Percentiles rank a stretch among this genome's conserved stretches.
Evolutionary conservation across 2,329 filamentous ascomycete genomes (phyloP).

Genomic region (Botrytis fabae): DNA sequence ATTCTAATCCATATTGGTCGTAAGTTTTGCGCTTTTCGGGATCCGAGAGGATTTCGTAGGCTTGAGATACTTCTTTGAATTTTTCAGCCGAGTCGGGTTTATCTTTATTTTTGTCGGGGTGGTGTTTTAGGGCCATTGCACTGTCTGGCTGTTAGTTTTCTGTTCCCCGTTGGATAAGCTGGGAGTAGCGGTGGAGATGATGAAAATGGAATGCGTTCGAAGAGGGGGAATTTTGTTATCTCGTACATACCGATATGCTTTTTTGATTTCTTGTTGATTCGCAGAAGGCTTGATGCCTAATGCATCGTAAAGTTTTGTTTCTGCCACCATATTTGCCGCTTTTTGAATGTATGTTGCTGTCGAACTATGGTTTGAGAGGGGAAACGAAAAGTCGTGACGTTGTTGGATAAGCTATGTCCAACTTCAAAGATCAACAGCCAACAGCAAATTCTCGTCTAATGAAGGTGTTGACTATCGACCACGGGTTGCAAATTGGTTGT

Average conservation of each 20-base stretch:
- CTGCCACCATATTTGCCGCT: conserved; percentile 73
- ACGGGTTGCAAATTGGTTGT: neutral
- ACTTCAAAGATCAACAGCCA: neutral
- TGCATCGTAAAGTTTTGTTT: conserved; percentile 92
- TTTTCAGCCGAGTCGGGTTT: conserved; percentile 83
- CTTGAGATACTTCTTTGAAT: conserved; percentile 97
- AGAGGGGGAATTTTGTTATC: conserved; percentile 3
- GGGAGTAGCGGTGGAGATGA: conserved; percentile 10
- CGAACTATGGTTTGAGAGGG: neutral
- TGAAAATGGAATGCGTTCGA: neutral
- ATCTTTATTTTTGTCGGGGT: conserved; percentile 98
- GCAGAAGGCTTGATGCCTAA: conserved; percentile 77
- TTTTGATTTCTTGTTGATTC: conserved; percentile 93
- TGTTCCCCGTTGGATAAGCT: neutral
- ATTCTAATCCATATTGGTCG: conserved; percentile 92
- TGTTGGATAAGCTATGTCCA: neutral
- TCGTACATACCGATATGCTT: conserved; percentile 75
- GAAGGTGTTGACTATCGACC: neutral
- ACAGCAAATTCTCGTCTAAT: neutral
- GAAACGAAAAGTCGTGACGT: neutral
- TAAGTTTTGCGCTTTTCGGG: conserved; percentile 96
- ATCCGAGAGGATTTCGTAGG: conserved; percentile 96
- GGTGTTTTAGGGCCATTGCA: conserved; percentile 86
- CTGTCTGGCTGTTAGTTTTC: conserved; percentile 46
- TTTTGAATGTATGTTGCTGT: neutral